A percentile compares a stretch with the other conserved stretches of the same genome.
phyloP scores from a whole-genome alignment of 2,329 filamentous ascomycete genomes.

The Purpureocillium lavendulum region DNA sequence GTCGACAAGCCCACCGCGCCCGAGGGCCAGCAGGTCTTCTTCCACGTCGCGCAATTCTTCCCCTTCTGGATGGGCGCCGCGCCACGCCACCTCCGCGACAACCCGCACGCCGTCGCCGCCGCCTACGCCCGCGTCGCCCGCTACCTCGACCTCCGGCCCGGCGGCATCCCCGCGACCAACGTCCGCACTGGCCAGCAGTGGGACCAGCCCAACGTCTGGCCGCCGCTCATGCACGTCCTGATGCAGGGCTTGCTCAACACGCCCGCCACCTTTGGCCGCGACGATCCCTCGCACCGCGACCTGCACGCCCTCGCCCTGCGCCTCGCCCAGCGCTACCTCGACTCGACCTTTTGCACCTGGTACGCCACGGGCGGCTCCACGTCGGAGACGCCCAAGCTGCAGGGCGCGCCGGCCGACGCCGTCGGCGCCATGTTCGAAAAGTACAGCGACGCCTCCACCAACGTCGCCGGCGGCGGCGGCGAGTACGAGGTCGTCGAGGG shows the following conservation, averaged over 20 bases:
- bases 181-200: conserved; percentile 55
- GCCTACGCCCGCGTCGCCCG: conserved; percentile 44
- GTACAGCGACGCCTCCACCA: conserved; percentile 52
- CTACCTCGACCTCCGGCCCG: conserved; percentile 42
- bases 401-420: conserved; percentile 31
- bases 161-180: conserved; percentile 56
- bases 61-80: conserved; percentile 64
- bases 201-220: conserved; percentile 66
- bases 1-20: conserved; percentile 35
- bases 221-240: conserved; percentile 55
- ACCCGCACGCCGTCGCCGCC: conserved; percentile 47
- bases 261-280: conserved; percentile 43
- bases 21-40: conserved; percentile 48
- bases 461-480: conserved; percentile 54
- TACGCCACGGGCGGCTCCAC: conserved; percentile 57
- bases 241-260: conserved; percentile 55
- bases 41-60: conserved; percentile 53
- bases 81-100: conserved; percentile 44
- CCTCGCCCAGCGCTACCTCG: conserved; percentile 57
- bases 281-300: conserved; percentile 44
- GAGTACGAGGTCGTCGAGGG: conserved; percentile 64
- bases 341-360: conserved; percentile 64
- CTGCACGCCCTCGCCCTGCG: conserved; percentile 47
- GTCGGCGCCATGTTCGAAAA: conserved; percentile 63
- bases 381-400: conserved; percentile 38